Base-by-base conservation (phyloP, 345 rosid genomes). In the Linum tenue region DNA sequence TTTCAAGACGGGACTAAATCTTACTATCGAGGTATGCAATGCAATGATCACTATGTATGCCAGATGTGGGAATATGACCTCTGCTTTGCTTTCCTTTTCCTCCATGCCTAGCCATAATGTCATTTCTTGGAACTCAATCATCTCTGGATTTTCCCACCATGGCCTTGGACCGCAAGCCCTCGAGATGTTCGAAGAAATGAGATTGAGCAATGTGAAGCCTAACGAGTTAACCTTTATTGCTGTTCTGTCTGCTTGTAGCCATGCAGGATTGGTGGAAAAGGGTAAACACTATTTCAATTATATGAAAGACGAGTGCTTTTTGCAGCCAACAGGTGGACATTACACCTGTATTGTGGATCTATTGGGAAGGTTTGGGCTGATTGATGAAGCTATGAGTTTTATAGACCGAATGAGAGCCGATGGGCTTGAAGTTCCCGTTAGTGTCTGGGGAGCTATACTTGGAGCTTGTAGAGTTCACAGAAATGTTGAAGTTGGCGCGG, bases 71-170 rank as follows among this genome's bases (percentile, higher is more conserved):
- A 70, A 67, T 65, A 65, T 80, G 77, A 69, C 59, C 48, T 74
- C 70, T 36, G 77, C 81, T 38, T 67, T 76, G 58, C 59, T 41
- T 61, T 72, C 62, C 64, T 82, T 82, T 71, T 59, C 67, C 62
- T 64, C 65, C n/a, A 67, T 75, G 72, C 68, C 76, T 10, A 70
- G 2, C 71, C 77, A 43, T 39, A 82, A 82, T 66, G 48, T 79
- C 41, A 77, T 82, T 59, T 79, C 81, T 6, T 82, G 85, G 83
- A 79, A 82, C 63, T 73, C 79, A 39, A 69, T 82, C 43, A 79
- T 82, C 22, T 76, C 79, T 58, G 79, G 81, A 55, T 72, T 74
- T 17, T 76, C 83, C 58, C 76, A 75, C 67, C 76, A 77, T 48
- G 81, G 85, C 10, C 39, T 69, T 39, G 81, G 67, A 58, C 60